Percentiles rank a stretch among this genome's conserved stretches.
phyloP scores from a whole-genome alignment of 495 filamentous ascomycete genomes.

The Penicillium tannophilum region DNA sequence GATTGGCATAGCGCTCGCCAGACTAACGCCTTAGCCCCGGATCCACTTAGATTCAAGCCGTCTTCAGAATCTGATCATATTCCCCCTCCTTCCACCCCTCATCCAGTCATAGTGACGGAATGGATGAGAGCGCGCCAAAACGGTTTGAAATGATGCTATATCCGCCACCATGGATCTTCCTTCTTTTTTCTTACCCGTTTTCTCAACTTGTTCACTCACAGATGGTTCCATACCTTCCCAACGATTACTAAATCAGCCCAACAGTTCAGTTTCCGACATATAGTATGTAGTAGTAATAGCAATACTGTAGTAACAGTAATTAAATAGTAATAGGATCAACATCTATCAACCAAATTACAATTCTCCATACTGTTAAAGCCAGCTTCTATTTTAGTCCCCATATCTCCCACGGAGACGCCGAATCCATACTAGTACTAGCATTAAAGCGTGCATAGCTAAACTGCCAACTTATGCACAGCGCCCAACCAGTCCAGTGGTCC shows the following conservation, averaged over 20 bases:
- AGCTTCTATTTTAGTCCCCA: background rate
- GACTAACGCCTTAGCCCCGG: constrained; percentile 27
- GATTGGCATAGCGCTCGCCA: constrained; percentile 24
- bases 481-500: background rate
- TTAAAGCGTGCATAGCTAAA: background rate
- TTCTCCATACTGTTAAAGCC: background rate
- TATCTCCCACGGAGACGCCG: background rate
- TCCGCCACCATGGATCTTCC: constrained; percentile 10
- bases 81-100: background rate
- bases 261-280: no score
- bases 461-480: no score
- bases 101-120: background rate
- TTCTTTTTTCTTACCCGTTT: background rate
- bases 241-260: background rate
- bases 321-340: no score
- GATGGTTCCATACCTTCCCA: background rate
- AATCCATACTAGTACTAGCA: background rate
- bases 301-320: no score
- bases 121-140: constrained; percentile 2
- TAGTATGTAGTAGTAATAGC: no score
- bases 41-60: constrained; percentile 20
- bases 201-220: background rate
- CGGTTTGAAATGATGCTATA: constrained; percentile 8
- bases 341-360: background rate
- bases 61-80: background rate